A percentile compares a stretch with the other conserved stretches of the same genome.
Conservation (phyloP, 1,139 yeast genomes). For the Debaryomyces sp. region DNA sequence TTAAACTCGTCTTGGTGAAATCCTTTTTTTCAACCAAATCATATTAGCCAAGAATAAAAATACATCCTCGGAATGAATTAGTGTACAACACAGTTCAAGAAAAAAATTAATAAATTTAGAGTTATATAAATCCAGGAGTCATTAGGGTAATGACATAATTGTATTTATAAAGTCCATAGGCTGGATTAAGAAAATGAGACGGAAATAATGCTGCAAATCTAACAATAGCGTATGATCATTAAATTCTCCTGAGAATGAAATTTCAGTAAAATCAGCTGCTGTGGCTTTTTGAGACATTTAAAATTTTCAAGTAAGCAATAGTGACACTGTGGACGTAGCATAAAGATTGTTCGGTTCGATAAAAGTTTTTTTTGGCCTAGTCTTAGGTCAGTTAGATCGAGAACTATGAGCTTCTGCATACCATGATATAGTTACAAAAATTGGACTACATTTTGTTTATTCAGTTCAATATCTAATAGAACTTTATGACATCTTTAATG, state of each 20-base stretch:
- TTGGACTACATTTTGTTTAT: too few relatives aligned
- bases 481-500: too few relatives aligned
- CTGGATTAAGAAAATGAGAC: background rate
- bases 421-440: too few relatives aligned
- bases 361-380: too few relatives aligned
- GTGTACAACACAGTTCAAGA: slow-evolving; percentile 6
- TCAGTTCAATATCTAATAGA: too few relatives aligned
- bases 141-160: background rate
- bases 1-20: background rate
- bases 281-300: too few relatives aligned
- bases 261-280: background rate
- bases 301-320: too few relatives aligned
- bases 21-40: background rate
- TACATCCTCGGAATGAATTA: background rate
- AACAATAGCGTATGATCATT: background rate
- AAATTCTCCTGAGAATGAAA: background rate
- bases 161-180: background rate
- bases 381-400: too few relatives aligned
- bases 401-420: too few relatives aligned
- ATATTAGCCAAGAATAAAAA: background rate
- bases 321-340: too few relatives aligned
- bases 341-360: too few relatives aligned
- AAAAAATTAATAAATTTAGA: background rate
- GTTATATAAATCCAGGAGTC: background rate
- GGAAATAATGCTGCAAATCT: background rate